Evolutionary conservation across 495 filamentous ascomycete species (phyloP).

Genomic region (Hypoxylon fragiforme): DNA sequence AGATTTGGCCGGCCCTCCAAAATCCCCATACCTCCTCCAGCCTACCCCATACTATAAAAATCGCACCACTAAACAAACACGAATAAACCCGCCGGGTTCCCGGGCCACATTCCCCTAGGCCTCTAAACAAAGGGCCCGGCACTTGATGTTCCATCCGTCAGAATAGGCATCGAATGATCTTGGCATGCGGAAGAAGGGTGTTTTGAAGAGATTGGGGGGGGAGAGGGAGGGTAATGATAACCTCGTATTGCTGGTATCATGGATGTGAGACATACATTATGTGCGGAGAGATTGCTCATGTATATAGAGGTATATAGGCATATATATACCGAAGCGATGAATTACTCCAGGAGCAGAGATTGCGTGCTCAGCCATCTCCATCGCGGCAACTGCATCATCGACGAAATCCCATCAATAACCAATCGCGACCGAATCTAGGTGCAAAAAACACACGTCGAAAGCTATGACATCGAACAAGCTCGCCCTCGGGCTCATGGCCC

Average conservation of each 20-base stretch:
- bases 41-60: too few relatives aligned
- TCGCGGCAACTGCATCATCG: conserved; percentile 1
- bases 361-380: conserved; percentile 28
- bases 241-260: too few relatives aligned
- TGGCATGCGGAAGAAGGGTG: conserved; percentile 17
- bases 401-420: not conserved
- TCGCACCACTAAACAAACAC: too few relatives aligned
- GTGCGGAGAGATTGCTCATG: too few relatives aligned
- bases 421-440: too few relatives aligned
- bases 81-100: conserved; percentile 24
- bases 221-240: too few relatives aligned
- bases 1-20: too few relatives aligned
- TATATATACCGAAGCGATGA: conserved; percentile 11
- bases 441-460: conserved; percentile 14
- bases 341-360: conserved; percentile 13
- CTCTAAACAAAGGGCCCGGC: conserved; percentile 14
- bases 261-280: too few relatives aligned
- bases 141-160: conserved; percentile 22
- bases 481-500: conserved; percentile 27
- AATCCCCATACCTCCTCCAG: too few relatives aligned
- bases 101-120: conserved; percentile 27
- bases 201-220: conserved; percentile 21
- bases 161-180: conserved; percentile 25
- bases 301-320: not conserved
- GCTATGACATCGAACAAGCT: conserved; percentile 30